Conservation (phyloP, 176 grass and related monocot species). For the Ensete ventricosum region DNA sequence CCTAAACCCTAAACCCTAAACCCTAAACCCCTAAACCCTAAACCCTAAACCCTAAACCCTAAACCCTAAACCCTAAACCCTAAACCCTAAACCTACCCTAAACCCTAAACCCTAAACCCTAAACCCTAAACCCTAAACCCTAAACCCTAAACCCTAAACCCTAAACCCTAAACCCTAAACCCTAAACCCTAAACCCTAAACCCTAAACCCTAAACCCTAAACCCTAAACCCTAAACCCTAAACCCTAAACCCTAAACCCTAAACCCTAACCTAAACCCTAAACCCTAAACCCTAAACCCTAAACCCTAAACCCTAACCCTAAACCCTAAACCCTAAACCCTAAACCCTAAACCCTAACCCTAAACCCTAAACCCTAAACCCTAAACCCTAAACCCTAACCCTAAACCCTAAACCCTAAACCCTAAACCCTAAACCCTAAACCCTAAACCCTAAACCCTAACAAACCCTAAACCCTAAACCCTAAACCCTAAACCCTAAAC, state of each 20-base stretch:
- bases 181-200: no score
- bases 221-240: not conserved
- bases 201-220: no score
- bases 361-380: not conserved
- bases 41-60: slow-evolving; percentile 14
- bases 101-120: no score
- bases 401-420: slow-evolving; percentile 8
- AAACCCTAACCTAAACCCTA: not conserved
- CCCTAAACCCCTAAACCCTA: not conserved
- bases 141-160: no score
- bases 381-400: not conserved
- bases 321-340: no score
- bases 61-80: no score
- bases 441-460: not conserved
- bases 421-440: slow-evolving; percentile 1
- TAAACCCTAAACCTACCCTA: no score
- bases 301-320: no score
- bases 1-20: slow-evolving; percentile 18
- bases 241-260: not conserved
- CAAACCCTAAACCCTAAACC: slow-evolving; percentile 7
- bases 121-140: no score
- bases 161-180: no score
- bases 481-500: not conserved
- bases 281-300: no score
- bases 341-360: no score